Conservation (phyloP, 2,329 filamentous ascomycete genomes). For the Neofusicoccum laricinum region DNA sequence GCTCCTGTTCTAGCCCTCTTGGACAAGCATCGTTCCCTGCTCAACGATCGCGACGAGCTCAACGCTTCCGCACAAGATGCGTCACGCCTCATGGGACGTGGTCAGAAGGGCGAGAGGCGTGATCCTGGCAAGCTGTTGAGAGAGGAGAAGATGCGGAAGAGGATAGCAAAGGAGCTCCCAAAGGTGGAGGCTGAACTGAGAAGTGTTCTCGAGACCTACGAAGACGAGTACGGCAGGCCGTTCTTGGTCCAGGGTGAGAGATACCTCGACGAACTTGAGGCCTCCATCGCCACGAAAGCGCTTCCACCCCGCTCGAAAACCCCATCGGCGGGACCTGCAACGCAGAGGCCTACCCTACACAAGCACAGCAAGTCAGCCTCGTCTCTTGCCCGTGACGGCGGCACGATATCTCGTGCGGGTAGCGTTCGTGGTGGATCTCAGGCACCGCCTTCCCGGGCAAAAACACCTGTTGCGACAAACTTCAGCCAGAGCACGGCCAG, state of each 20-base stretch:
- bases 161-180: constrained; percentile 91
- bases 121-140: constrained; percentile 90
- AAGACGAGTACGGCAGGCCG: constrained; percentile 88
- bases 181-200: constrained; percentile 84
- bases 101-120: constrained; percentile 88
- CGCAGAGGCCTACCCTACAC: constrained; percentile 22
- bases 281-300: constrained; percentile 56
- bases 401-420: constrained; percentile 27
- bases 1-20: constrained; percentile 78
- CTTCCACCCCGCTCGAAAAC: constrained; percentile 72
- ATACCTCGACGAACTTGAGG: constrained; percentile 82
- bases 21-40: constrained; percentile 76
- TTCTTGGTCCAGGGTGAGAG: constrained; percentile 91
- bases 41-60: constrained; percentile 83
- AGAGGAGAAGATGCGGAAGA: constrained; percentile 98
- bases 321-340: constrained; percentile 50
- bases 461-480: constrained; percentile 40
- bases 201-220: constrained; percentile 80
- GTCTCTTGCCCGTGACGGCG: background rate
- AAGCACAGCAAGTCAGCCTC: constrained; percentile 33
- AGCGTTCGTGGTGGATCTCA: constrained; percentile 41
- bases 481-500: constrained; percentile 25
- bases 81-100: constrained; percentile 85
- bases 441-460: constrained; percentile 37
- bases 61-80: constrained; percentile 91